These are phyloP conservation scores for Hypoxylon sp. DNA, from an alignment of 2,329 filamentous ascomycete genomes.

Conservation along the genomic window DNA sequence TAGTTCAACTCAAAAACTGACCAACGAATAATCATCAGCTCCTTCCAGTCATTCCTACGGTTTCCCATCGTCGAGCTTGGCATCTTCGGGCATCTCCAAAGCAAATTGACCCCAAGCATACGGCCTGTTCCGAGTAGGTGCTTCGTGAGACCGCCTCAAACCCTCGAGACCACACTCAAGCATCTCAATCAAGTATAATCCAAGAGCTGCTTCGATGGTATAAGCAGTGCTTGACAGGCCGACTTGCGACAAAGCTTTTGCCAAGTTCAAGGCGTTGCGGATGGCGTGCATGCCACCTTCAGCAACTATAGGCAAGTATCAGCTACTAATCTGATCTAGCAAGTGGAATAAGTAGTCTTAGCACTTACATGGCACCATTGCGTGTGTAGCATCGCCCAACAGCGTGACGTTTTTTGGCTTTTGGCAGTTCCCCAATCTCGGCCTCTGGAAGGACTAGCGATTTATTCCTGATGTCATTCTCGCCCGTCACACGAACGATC, in stretches of 20 bases:
- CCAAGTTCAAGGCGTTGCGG: not conserved
- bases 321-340: not conserved
- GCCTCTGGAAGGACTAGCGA: not conserved
- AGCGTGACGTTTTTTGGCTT: not conserved
- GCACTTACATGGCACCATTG: slow-evolving; percentile 1
- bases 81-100: not conserved
- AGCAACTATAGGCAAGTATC: not conserved
- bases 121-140: not conserved
- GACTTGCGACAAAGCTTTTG: not conserved
- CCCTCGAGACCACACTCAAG: not conserved
- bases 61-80: not conserved
- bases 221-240: not conserved
- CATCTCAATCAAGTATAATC: not conserved
- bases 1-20: too few relatives aligned
- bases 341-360: not conserved
- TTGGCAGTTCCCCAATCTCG: not conserved
- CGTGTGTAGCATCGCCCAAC: not conserved
- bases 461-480: not conserved
- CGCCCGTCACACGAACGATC: not conserved
- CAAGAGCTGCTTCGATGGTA: not conserved
- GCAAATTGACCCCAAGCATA: not conserved
- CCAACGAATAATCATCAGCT: too few relatives aligned
- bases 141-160: not conserved
- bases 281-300: not conserved
- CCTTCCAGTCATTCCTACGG: not conserved